These are phyloP conservation scores for Teratosphaeria destructans DNA, from an alignment of 2,329 filamentous ascomycete genomes.

Conservation along the genomic window DNA sequence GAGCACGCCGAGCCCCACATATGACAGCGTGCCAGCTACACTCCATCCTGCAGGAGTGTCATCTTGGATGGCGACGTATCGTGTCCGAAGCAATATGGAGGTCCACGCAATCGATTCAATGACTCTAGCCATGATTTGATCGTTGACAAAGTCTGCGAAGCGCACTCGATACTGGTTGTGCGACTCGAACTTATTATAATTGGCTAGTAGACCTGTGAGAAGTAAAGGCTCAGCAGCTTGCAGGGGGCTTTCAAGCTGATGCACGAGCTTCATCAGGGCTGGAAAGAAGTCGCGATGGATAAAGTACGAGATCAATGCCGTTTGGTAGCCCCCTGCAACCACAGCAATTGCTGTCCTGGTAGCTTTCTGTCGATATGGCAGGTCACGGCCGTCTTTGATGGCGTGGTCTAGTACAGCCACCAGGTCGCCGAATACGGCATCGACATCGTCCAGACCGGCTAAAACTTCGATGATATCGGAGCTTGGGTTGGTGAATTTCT, in stretches of 20 bases:
- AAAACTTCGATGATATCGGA: slow-evolving; percentile 88
- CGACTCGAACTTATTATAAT: slow-evolving; percentile 99
- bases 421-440: slow-evolving; percentile 79
- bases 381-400: slow-evolving; percentile 64
- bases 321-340: slow-evolving; percentile 90
- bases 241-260: slow-evolving; percentile 59
- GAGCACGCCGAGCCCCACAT: slow-evolving; percentile 73
- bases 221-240: slow-evolving; percentile 62
- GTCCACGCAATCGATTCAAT: slow-evolving; percentile 64
- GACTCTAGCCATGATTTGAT: slow-evolving; percentile 72
- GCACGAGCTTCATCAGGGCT: slow-evolving; percentile 57
- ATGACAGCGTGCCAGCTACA: slow-evolving; percentile 65
- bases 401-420: slow-evolving; percentile 72
- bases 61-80: slow-evolving; percentile 78
- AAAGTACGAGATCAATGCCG: slow-evolving; percentile 86
- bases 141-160: slow-evolving; percentile 91
- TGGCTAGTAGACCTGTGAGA: slow-evolving; percentile 76
- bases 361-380: slow-evolving; percentile 66
- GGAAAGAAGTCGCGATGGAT: slow-evolving; percentile 92
- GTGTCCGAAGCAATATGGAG: slow-evolving; percentile 56
- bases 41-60: slow-evolving; percentile 87
- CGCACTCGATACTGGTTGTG: slow-evolving; percentile 92
- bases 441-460: slow-evolving; percentile 79
- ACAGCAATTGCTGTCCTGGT: slow-evolving; percentile 73
- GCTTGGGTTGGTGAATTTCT: slow-evolving; percentile 89